phyloP scores from a whole-genome alignment of 805 yeast species.

The Lipomyces chichibuensis region DNA sequence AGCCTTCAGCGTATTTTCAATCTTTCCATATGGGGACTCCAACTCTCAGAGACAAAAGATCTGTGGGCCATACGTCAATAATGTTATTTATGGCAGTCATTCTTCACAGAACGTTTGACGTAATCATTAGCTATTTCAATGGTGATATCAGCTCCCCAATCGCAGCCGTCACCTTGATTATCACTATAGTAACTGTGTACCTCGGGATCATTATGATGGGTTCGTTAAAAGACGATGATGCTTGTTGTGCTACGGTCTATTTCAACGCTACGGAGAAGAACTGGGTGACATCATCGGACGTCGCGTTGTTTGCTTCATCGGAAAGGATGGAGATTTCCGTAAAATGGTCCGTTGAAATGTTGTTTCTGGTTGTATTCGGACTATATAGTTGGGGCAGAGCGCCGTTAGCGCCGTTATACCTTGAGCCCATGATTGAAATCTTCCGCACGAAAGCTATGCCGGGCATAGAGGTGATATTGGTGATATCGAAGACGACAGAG shows the following conservation, averaged over 20 bases:
- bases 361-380: background rate
- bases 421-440: background rate
- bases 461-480: background rate
- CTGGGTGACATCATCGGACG: constrained; percentile 1
- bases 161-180: background rate
- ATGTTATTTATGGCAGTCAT: too few species aligned
- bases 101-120: too few species aligned
- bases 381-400: background rate
- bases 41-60: background rate
- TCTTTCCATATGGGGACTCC: background rate
- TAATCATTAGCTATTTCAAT: background rate
- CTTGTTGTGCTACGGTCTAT: constrained; percentile 1
- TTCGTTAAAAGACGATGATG: background rate
- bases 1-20: background rate
- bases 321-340: constrained; percentile 2
- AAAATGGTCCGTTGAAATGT: background rate
- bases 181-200: background rate
- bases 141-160: background rate
- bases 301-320: background rate
- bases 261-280: background rate
- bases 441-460: background rate
- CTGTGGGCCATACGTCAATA: too few species aligned
- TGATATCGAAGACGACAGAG: background rate
- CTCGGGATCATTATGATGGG: background rate
- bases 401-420: background rate